Evolutionary conservation across 2,329 filamentous ascomycete genomes (phyloP).

Genomic region (Phialophora chinensis): DNA sequence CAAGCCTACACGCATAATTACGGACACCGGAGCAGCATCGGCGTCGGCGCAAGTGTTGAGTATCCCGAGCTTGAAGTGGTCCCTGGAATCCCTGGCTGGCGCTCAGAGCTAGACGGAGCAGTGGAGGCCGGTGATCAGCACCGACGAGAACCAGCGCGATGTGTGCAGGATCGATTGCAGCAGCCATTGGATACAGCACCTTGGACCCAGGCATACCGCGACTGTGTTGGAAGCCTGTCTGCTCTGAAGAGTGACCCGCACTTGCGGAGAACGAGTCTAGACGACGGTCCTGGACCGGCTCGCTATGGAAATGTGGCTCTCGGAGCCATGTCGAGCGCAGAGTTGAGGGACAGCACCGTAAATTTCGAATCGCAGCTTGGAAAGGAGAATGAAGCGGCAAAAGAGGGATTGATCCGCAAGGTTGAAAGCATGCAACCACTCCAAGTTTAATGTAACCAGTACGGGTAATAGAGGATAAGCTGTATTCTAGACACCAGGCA

Average conservation of each 20-base stretch:
- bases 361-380: slow-evolving; percentile 27
- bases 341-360: slow-evolving; percentile 28
- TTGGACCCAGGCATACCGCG: slow-evolving; percentile 29
- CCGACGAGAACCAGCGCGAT: slow-evolving; percentile 1
- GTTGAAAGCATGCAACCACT: slow-evolving; percentile 23
- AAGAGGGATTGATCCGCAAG: slow-evolving; percentile 25
- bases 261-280: slow-evolving; percentile 10
- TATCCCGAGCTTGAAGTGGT: slow-evolving; percentile 39
- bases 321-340: slow-evolving; percentile 10
- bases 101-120: slow-evolving; percentile 13
- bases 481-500: slow-evolving; percentile 3
- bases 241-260: slow-evolving; percentile 31
- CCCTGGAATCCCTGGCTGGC: slow-evolving; percentile 23
- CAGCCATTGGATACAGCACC: slow-evolving; percentile 13
- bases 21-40: slow-evolving; percentile 38
- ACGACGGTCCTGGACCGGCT: slow-evolving; percentile 2
- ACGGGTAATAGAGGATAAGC: background rate
- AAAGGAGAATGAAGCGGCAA: slow-evolving; percentile 25
- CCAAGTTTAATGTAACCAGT: background rate
- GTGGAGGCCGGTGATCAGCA: slow-evolving; percentile 1
- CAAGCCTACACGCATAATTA: slow-evolving; percentile 28
- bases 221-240: slow-evolving; percentile 34
- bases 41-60: slow-evolving; percentile 31
- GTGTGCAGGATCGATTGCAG: background rate
- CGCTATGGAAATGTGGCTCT: slow-evolving; percentile 3